Evolutionary conservation across 192 early-diverging fungal species (phyloP).

Genomic region (Coemansia sp.): DNA sequence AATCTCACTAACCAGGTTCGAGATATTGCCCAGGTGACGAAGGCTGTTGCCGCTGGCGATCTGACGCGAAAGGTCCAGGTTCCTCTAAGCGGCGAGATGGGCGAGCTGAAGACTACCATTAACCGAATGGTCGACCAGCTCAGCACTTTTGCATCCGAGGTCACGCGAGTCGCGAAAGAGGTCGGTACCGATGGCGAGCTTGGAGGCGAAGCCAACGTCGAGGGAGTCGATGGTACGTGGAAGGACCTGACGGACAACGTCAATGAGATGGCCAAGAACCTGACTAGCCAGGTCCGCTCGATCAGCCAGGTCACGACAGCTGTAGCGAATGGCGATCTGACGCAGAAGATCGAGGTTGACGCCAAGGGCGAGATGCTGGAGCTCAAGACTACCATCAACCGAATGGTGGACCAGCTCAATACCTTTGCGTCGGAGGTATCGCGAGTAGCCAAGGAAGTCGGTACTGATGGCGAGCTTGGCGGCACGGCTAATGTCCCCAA

Average conservation of each 20-base stretch:
- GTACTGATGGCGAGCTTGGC: constrained; percentile 48
- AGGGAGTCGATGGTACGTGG: constrained; percentile 62
- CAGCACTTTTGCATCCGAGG: constrained; percentile 29
- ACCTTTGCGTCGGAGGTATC: constrained; percentile 53
- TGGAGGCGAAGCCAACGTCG: constrained; percentile 61
- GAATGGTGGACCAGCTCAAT: neutral
- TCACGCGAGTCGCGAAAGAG: constrained; percentile 66
- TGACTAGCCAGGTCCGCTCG: constrained; percentile 62
- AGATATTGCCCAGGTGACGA: constrained; percentile 52
- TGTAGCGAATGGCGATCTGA: neutral
- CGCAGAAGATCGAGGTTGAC: neutral
- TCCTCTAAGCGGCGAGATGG: neutral
- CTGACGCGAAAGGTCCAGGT: constrained; percentile 1
- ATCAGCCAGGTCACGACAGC: constrained; percentile 46
- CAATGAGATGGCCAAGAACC: constrained; percentile 60
- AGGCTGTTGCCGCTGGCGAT: neutral
- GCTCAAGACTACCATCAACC: neutral
- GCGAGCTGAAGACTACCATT: neutral
- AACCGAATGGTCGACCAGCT: constrained; percentile 3
- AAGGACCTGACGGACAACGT: constrained; percentile 59
- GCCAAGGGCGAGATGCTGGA: neutral
- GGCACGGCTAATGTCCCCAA: constrained; percentile 63
- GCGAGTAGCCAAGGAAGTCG: constrained; percentile 64
- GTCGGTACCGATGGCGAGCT: constrained; percentile 57
- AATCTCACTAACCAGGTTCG: constrained; percentile 65